Evolutionary conservation across 2,329 filamentous ascomycete species (phyloP).

Genomic region (Eutypella sp.): DNA sequence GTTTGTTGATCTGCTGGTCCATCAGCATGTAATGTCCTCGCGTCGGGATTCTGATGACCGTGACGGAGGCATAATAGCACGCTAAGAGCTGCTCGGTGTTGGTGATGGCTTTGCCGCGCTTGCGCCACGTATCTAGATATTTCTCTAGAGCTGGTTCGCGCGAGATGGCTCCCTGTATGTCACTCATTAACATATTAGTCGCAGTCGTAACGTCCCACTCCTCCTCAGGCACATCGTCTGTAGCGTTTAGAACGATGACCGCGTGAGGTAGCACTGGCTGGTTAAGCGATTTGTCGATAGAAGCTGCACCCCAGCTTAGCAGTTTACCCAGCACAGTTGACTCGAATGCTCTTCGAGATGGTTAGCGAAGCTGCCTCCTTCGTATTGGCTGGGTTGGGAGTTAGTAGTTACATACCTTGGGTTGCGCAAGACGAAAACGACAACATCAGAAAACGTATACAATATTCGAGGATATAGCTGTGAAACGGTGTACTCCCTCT

Average conservation of each 20-base stretch:
- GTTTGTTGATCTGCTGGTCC: slow-evolving; percentile 40
- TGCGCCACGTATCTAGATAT: slow-evolving; percentile 37
- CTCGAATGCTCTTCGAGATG: slow-evolving; percentile 27
- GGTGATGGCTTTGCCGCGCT: slow-evolving; percentile 35
- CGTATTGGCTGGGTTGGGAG: slow-evolving; percentile 14
- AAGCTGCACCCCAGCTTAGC: slow-evolving; percentile 45
- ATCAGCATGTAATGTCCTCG: slow-evolving; percentile 36
- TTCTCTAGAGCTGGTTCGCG: slow-evolving; percentile 30
- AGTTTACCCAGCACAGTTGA: slow-evolving; percentile 35
- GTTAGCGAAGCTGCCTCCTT: not conserved
- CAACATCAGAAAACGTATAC: slow-evolving; percentile 41
- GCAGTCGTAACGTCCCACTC: slow-evolving; percentile 39
- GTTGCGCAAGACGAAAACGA: slow-evolving; percentile 40
- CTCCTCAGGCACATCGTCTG: slow-evolving; percentile 32
- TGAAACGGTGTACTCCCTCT: slow-evolving; percentile 33
- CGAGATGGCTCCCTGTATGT: slow-evolving; percentile 28
- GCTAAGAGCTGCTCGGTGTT: slow-evolving; percentile 40
- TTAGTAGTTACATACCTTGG: slow-evolving; percentile 26
- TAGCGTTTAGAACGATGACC: slow-evolving; percentile 47
- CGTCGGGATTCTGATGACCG: slow-evolving; percentile 42
- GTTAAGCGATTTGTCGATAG: slow-evolving; percentile 48
- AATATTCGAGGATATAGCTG: slow-evolving; percentile 40
- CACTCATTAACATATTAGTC: slow-evolving; percentile 33
- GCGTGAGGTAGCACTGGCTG: slow-evolving; percentile 51
- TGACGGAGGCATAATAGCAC: slow-evolving; percentile 46